Evolutionary conservation across 2,329 filamentous ascomycete species (phyloP).

Genomic region (Macroventuria anomochaeta): DNA sequence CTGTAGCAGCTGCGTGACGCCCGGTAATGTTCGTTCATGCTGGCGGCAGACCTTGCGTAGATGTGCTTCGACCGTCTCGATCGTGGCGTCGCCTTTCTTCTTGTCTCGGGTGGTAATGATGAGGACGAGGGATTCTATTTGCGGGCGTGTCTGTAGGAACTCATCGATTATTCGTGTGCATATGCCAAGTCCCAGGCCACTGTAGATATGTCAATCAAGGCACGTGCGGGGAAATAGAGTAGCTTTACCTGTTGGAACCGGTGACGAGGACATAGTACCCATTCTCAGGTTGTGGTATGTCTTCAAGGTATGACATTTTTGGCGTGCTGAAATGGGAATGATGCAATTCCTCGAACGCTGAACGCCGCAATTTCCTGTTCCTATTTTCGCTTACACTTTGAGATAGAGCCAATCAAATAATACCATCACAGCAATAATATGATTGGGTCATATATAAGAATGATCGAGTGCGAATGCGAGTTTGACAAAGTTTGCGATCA

Average conservation of each 20-base stretch:
- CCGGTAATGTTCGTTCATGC: constrained; percentile 45
- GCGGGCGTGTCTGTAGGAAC: constrained; percentile 74
- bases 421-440: background rate
- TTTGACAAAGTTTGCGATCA: background rate
- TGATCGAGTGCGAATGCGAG: background rate
- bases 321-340: constrained; percentile 5
- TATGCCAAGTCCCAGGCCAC: constrained; percentile 85
- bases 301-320: constrained; percentile 28
- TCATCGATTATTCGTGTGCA: constrained; percentile 88
- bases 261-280: constrained; percentile 72
- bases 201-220: constrained; percentile 53
- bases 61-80: constrained; percentile 68
- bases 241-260: constrained; percentile 78
- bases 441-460: background rate
- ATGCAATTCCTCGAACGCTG: constrained; percentile 7
- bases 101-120: constrained; percentile 82
- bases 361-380: constrained; percentile 19
- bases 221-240: accelerated
- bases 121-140: constrained; percentile 74
- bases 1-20: constrained; percentile 51
- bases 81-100: constrained; percentile 76
- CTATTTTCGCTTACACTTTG: constrained; percentile 16
- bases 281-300: constrained; percentile 38
- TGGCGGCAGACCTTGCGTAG: constrained; percentile 57
- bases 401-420: constrained; percentile 22